Evolutionary conservation across 2,329 filamentous ascomycete genomes (phyloP), one percentile per base, ranked within the genome.

Genomic region (Xylaria sp.): DNA sequence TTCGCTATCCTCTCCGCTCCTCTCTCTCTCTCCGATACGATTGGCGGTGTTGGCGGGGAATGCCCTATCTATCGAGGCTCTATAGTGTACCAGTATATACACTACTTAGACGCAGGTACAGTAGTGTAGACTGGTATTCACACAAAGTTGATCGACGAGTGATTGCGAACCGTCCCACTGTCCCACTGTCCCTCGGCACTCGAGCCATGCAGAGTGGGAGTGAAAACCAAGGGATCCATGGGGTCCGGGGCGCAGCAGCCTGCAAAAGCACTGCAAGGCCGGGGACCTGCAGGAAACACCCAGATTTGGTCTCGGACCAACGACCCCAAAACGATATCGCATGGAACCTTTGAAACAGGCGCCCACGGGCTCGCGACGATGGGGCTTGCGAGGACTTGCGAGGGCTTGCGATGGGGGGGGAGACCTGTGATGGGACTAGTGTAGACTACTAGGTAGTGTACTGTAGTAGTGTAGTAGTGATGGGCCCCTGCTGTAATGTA

Each of bases 301-400:
- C 38, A 58, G 57, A 43, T 29, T 51, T 65, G 51, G 60, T 55
- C 63, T 64, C 61, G 60, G 63, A 35, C 38, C 54, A 62, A 59
- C 46, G 37, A 51, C 15, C 63, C 60, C 47, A 63, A 64, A 61
- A 49, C 37, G 54, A 54, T 40, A 41, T 63, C 43, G 57, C 61
- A 61, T 62, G 43, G 51, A 54, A 38, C 51, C 54, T 67, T 61
- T 70, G 67, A 70, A 70, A 71, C 69, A 64, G 64, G 43, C 54
- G 63, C 62, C 63, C 54, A 59, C 64, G 59, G 54, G 54, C 44
- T 62, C 60, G 43, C 49, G 60, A 59, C 60, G 63, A 56, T 61
- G 25, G n/a, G n/a, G n/a, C n/a, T n/a, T n/a, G n/a, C n/a, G n/a
- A n/a, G n/a, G n/a, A n/a, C n/a, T n/a, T n/a, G n/a, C n/a, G n/a